Evolutionary conservation across 257 asterid species (phyloP), one percentile per base, ranked within the genome.

Genomic region (Thymus mandschuricus): DNA sequence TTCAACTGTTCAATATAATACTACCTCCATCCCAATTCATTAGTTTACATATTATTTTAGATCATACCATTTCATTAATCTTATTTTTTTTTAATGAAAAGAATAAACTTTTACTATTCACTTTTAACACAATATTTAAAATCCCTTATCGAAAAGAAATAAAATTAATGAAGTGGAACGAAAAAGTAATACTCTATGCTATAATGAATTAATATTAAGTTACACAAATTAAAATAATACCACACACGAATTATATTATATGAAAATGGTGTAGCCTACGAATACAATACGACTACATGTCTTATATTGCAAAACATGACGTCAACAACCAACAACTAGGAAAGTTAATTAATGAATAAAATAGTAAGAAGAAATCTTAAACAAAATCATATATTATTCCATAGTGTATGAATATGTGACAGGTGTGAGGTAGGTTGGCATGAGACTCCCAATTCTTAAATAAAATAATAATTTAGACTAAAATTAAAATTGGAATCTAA

Each of bases 401-500:
- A 3, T 4, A 12, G 6, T 21, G 54, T 33, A 28, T 30, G 30
- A 11, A 41, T 40, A 29, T n/a, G 75, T 33, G 75, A 62, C 57
- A 76, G 30, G 48, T 64, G 64, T 55, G 62, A 38, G 28, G 60
- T 44, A 7, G 72, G 68, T 63, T 69, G 80, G 73, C 64, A 68
- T 63, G 75, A 62, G 68, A 48, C 54, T 59, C 60, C 60, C 21
- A 51, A 43, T 40, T 60, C 31, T 10, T 8, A 64, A 21, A 4
- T 21, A 55, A 29, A 29, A 55, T 3, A 55, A 9, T 9, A 55
- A 9, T 9, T 28, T 55, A 29, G 4, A 51, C 62, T 52, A 34
- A 71, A 61, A 58, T 38, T 72, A 21, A 21, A 27, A 59, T 71
- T 71, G 78, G 78, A 67, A 78, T 78, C 81, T 72, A 67, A 78